These are phyloP conservation scores for Eucalyptus pauciflora DNA, from an alignment of 345 rosid genomes.

Conservation along the genomic window DNA sequence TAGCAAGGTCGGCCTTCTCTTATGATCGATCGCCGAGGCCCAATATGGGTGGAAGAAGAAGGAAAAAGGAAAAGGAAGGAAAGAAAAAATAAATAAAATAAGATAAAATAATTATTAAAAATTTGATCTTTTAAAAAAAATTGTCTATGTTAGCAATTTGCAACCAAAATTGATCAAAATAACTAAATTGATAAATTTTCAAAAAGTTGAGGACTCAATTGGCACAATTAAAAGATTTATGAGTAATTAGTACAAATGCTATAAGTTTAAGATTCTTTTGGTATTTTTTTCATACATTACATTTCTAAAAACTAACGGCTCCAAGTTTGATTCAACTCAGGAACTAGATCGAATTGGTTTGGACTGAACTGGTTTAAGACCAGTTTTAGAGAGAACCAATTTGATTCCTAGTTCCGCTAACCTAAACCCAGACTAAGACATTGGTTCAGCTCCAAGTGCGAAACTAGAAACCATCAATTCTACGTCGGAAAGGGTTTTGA, in stretches of 20 bases:
- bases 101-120: no score
- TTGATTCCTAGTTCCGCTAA: accelerated
- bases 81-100: no score
- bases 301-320: accelerated
- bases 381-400: accelerated
- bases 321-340: not conserved
- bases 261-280: not conserved
- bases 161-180: not conserved
- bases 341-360: accelerated
- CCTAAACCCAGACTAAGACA: not conserved
- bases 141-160: not conserved
- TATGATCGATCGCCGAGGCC: accelerated
- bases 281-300: no score
- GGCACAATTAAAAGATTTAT: accelerated
- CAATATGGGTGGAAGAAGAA: not conserved
- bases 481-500: accelerated
- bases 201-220: accelerated
- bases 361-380: accelerated
- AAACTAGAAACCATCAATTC: not conserved
- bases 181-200: not conserved
- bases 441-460: accelerated
- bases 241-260: accelerated
- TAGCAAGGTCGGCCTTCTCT: not conserved
- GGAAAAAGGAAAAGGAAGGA: not conserved
- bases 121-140: not conserved